A percentile compares a stretch with the other conserved stretches of the same genome.
phyloP scores from a whole-genome alignment of 441 rosid species.

The Raphanus hybrid region DNA sequence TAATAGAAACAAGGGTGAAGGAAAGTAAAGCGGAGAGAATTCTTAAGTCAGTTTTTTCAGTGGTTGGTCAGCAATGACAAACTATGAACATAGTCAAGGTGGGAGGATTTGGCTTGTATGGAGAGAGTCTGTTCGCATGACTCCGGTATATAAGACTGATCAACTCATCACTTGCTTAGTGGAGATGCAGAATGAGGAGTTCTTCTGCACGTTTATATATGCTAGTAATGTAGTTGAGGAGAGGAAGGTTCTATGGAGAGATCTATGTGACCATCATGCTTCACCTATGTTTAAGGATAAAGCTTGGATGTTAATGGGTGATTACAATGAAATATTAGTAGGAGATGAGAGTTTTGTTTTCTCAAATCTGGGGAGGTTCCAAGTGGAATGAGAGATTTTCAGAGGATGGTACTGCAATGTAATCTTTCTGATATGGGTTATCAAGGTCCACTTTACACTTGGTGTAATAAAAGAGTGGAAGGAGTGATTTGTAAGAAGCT shows the following conservation, averaged over 20 bases:
- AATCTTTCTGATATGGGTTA: too few relatives aligned
- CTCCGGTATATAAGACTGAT: background rate
- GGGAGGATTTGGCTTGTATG: background rate
- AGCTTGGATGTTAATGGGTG: too few relatives aligned
- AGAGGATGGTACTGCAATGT: too few relatives aligned
- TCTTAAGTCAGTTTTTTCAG: background rate
- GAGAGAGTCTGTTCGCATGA: background rate
- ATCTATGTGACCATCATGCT: too few relatives aligned
- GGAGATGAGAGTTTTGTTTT: too few relatives aligned
- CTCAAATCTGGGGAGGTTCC: too few relatives aligned
- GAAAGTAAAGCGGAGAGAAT: background rate
- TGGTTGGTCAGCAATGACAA: background rate
- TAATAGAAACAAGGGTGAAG: background rate
- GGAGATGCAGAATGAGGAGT: background rate
- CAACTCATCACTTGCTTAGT: background rate
- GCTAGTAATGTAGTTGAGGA: background rate
- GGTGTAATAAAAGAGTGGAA: too few relatives aligned
- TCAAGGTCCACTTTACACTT: too few relatives aligned
- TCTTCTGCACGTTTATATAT: background rate
- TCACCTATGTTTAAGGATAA: too few relatives aligned
- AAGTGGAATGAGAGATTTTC: too few relatives aligned
- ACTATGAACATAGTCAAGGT: background rate
- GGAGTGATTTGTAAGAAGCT: too few relatives aligned
- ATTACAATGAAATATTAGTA: too few relatives aligned
- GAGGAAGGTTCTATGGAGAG: background rate